Base-by-base conservation (phyloP, 164 flowering plant genomes). In the Malania oleifera region DNA sequence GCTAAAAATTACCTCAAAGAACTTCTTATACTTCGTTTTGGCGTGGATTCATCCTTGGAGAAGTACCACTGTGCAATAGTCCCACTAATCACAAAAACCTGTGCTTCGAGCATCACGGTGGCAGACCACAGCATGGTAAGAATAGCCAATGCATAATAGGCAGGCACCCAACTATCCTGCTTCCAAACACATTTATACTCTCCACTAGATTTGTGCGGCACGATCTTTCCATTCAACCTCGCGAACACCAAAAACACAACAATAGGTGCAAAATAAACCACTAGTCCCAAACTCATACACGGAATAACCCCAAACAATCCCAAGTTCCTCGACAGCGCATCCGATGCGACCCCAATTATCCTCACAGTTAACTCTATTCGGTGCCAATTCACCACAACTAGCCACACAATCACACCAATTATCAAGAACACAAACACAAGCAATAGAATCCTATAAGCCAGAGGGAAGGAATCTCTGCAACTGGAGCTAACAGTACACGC, bases 41-140 rank as follows among this genome's bases (percentile, higher is more conserved):
- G 85, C 27, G 47, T 59, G 0, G 75, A 51, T 41, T 80, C 81
- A 60, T 82, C 92, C 80, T 79, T 90, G 0, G 84, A 73, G 67
- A 93, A 88, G 70, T 93, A 88, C 99, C 99, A 93, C 68, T 86
- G 97, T 3, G 95, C 86, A 68, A 85, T 73, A 38, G 91, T 81
- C 38, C 91, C 91, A 62, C 93, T 86, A 23, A 84, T 81, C 63
- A 86, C 87, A 82, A 75, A 89, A 64, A 69, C 80, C 71, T 86
- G 83, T 1, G 82, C 81, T 68, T 93, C 99, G 70, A 85, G 71
- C 86, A 78, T 81, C 1, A 27, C 77, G 0, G 89, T 61, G 5
- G 76, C 79, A 59, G 97, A 83, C 96, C 99, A 93, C 60, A 90
- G 43, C 87, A 90, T 84, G 7, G 97, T 90, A 38, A 93, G 56